Evolutionary conservation across 2,329 filamentous ascomycete genomes (phyloP).

Genomic region (Fusarium foetens): DNA sequence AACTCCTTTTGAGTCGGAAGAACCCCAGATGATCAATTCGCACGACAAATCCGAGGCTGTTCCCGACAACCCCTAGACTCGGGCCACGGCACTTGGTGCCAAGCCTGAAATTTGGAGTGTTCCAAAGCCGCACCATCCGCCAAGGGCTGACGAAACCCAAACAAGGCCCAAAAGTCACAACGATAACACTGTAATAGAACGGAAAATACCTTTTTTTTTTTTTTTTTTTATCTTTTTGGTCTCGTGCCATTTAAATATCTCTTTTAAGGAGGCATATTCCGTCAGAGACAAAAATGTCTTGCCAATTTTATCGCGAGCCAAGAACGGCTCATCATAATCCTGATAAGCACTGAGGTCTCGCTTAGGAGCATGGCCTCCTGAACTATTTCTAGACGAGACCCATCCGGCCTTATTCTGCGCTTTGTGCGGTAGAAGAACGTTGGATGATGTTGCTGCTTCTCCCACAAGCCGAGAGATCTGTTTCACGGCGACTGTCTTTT

Average conservation of each 20-base stretch:
- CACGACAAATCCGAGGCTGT: constrained; percentile 27
- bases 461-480: constrained; percentile 10
- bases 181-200: background rate
- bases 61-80: constrained; percentile 31
- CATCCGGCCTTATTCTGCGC: constrained; percentile 19
- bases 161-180: constrained; percentile 6
- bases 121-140: constrained; percentile 46
- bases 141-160: constrained; percentile 15
- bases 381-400: constrained; percentile 27
- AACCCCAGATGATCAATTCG: background rate
- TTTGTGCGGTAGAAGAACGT: constrained; percentile 1
- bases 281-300: background rate
- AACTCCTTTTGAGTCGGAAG: background rate
- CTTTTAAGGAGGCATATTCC: background rate
- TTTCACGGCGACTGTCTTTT: background rate
- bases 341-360: constrained; percentile 18
- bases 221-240: background rate
- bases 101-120: constrained; percentile 35
- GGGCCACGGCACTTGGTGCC: constrained; percentile 48
- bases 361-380: constrained; percentile 25
- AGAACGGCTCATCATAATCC: constrained; percentile 18
- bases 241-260: background rate
- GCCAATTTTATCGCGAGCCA: constrained; percentile 19
- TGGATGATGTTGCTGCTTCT: background rate
- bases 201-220: background rate